Base-by-base conservation (phyloP, 2,329 filamentous ascomycete species). In the Nemania diffusa region DNA sequence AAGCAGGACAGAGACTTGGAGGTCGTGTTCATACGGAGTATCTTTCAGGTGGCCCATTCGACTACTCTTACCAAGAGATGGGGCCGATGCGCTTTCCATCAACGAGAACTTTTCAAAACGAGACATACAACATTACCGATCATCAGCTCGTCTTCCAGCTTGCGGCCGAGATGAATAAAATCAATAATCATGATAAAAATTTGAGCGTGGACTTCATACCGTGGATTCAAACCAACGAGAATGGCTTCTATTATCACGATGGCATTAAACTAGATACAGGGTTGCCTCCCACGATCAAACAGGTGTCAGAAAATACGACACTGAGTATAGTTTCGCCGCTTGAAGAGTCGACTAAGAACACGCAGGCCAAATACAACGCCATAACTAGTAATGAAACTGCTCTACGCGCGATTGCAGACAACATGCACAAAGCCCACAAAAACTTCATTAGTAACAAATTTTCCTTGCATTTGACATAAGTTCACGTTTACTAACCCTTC, bases 11-110 rank as follows among this genome's bases (percentile, higher is more conserved):
- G 17, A 53, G 50, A 34, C 50, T 53, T 13, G 50, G 50, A 9
- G 50, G 50, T 6, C 50, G 50, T 7, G 50, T 53, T 32, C 50
- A 53, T 53, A 53, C 50, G 4, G 27, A 53, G 13, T 53, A 53
- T 53, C 50, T 53, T 22, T 53, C 50, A 2, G 50, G 50, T 20
- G 50, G 50, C n/a, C 50, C 50, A 34, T 53, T 53, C 50, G 17
- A 53, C 50, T 53, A 53, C 27, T 53, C 50, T 5, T 53, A 53
- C 50, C 50, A 53, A 34, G 50, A 53, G 50, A 53, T 53, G 50
- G 50, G 50, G 20, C 50, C 50, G 3, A 53, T 53, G 50, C 50
- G 50, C 5, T 53, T 53, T 22, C 50, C 50, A 11, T 29, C 26
- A 17, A 53, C 50, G 27, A 53, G 50, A 34, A 53, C 50, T n/a